A percentile compares a stretch with the other conserved stretches of the same genome.
Evolutionary conservation across 2,329 filamentous ascomycete species (phyloP).

Genomic region (Epicoccum nigrum): DNA sequence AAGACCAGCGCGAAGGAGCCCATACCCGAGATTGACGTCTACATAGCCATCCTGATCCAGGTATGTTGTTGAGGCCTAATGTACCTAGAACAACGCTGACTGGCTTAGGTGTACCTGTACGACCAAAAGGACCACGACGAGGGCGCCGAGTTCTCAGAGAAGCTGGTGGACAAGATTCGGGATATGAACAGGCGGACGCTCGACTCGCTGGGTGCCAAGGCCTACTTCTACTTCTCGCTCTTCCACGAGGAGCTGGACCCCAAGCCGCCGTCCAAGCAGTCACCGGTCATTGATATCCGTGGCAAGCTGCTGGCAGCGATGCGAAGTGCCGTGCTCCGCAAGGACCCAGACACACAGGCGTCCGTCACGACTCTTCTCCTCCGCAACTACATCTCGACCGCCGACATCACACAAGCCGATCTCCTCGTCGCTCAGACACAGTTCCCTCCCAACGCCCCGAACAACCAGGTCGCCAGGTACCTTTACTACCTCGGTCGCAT

Average conservation of each 20-base stretch:
- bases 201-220: slow-evolving; percentile 90
- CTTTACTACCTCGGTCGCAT: slow-evolving; percentile 97
- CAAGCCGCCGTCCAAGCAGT: slow-evolving; percentile 85
- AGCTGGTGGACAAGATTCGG: slow-evolving; percentile 83
- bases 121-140: slow-evolving; percentile 81
- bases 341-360: slow-evolving; percentile 96
- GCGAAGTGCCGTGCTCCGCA: slow-evolving; percentile 92
- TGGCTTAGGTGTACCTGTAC: slow-evolving; percentile 78
- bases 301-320: slow-evolving; percentile 86
- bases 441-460: slow-evolving; percentile 91
- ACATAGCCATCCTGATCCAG: slow-evolving; percentile 76
- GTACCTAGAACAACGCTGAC: slow-evolving; percentile 19
- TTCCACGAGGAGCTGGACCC: slow-evolving; percentile 92
- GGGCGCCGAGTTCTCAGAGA: slow-evolving; percentile 83
- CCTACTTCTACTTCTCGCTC: slow-evolving; percentile 97
- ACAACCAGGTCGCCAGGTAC: slow-evolving; percentile 97
- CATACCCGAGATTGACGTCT: slow-evolving; percentile 86
- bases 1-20: slow-evolving; percentile 72
- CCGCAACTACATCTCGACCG: slow-evolving; percentile 93
- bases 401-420: slow-evolving; percentile 96
- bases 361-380: slow-evolving; percentile 93
- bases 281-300: slow-evolving; percentile 83
- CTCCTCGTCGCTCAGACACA: slow-evolving; percentile 93
- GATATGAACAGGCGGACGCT: slow-evolving; percentile 90
- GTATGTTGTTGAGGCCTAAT: slow-evolving; percentile 26